phyloP scores from a whole-genome alignment of 2,329 filamentous ascomycete genomes.

The Pseudocercospora ulei region DNA sequence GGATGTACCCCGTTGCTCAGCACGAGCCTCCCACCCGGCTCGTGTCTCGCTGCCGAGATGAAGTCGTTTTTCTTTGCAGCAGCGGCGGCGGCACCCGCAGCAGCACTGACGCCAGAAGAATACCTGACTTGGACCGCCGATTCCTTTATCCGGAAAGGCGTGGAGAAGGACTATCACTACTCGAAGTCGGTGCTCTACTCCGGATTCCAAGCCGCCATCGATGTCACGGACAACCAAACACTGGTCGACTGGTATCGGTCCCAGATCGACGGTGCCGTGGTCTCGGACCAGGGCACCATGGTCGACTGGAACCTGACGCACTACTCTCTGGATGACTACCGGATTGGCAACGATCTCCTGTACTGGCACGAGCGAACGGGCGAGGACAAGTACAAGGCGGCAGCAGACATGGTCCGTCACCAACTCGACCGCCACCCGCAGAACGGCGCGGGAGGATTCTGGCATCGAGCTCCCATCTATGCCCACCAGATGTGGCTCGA shows the following conservation, averaged over 20 bases:
- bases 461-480: slow-evolving; percentile 36
- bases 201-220: slow-evolving; percentile 19
- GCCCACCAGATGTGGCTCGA: slow-evolving; percentile 47
- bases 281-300: slow-evolving; percentile 43
- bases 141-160: slow-evolving; percentile 15
- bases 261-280: slow-evolving; percentile 37
- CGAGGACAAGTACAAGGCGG: slow-evolving; percentile 22
- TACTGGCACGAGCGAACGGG: slow-evolving; percentile 22
- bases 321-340: slow-evolving; percentile 38
- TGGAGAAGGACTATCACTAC: slow-evolving; percentile 19
- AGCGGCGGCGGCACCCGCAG: slow-evolving; percentile 2
- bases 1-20: background rate
- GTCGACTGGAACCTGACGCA: slow-evolving; percentile 41
- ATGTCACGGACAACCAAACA: slow-evolving; percentile 15
- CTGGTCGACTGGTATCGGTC: slow-evolving; percentile 21
- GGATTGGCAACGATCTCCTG: slow-evolving; percentile 29
- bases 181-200: slow-evolving; percentile 19
- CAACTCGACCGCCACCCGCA: slow-evolving; percentile 30
- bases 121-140: slow-evolving; percentile 19
- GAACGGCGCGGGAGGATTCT: slow-evolving; percentile 28
- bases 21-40: background rate
- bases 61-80: slow-evolving; percentile 10
- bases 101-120: slow-evolving; percentile 15
- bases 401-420: slow-evolving; percentile 21
- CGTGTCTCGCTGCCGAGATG: slow-evolving; percentile 9